A percentile compares a stretch with the other conserved stretches of the same genome.
These are phyloP conservation scores for Populus nigra DNA, from an alignment of 345 rosid genomes.

Conservation along the genomic window DNA sequence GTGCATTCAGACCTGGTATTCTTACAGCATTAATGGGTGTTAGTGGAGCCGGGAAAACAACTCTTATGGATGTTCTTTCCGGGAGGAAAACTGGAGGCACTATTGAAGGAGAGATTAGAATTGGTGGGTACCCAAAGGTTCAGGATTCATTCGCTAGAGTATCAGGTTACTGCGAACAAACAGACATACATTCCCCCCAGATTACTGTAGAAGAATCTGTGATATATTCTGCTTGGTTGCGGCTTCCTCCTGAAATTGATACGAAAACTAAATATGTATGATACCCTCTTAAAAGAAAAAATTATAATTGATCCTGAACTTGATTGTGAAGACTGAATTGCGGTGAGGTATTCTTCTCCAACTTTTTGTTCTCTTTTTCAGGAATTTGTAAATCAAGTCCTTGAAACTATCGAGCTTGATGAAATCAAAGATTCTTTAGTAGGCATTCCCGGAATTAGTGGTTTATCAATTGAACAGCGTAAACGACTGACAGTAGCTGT, in stretches of 20 bases:
- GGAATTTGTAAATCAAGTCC: constrained; percentile 73
- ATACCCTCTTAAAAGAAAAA: neutral
- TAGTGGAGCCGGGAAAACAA: constrained; percentile 90
- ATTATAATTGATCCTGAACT: neutral
- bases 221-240: constrained; percentile 74
- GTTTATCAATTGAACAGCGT: constrained; percentile 78
- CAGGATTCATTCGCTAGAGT: constrained; percentile 80
- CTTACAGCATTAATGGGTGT: constrained; percentile 90
- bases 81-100: constrained; percentile 83
- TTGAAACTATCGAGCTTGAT: constrained; percentile 70
- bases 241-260: constrained; percentile 59
- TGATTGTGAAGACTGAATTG: neutral
- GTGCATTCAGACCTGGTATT: constrained; percentile 71
- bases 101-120: constrained; percentile 67
- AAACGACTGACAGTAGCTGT: constrained; percentile 74
- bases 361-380: constrained; percentile 13
- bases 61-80: constrained; percentile 74
- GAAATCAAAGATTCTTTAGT: constrained; percentile 64
- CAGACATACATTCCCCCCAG: constrained; percentile 73
- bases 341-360: neutral
- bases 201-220: constrained; percentile 69
- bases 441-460: constrained; percentile 55
- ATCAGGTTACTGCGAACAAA: constrained; percentile 82
- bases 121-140: constrained; percentile 62
- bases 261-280: constrained; percentile 55